Percentiles rank a stretch among this genome's conserved stretches.
Conservation (phyloP, 805 yeast species). For the Candida takata region DNA sequence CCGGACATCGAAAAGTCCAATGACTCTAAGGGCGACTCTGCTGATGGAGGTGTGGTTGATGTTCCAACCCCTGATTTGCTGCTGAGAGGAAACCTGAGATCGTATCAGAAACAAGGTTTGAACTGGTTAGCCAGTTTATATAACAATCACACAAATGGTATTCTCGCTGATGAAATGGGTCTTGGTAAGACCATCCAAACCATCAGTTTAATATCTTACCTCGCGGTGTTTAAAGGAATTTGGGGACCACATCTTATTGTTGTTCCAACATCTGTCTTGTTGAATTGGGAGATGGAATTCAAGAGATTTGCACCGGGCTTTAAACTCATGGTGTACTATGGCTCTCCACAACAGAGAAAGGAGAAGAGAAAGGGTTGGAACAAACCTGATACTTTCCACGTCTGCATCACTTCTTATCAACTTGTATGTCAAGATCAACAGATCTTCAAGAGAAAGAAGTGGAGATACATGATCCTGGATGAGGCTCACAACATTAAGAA, state of each 20-base stretch:
- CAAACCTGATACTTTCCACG: conserved; percentile 90
- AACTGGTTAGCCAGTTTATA: conserved; percentile 96
- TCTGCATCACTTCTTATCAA: conserved; percentile 95
- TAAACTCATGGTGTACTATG: conserved; percentile 91
- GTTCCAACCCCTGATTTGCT: conserved; percentile 69
- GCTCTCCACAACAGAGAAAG: conserved; percentile 93
- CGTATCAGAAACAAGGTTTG: conserved; percentile 91
- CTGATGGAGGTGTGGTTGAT: conserved; percentile 43
- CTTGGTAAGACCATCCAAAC: conserved; percentile 96
- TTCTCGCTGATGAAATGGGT: conserved; percentile 98
- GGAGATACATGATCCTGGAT: conserved; percentile 96
- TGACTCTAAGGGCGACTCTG: conserved; percentile 12
- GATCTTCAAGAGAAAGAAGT: conserved; percentile 81
- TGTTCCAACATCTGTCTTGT: conserved; percentile 95
- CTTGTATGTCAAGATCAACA: conserved; percentile 96
- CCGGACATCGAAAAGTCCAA: conserved; percentile 24
- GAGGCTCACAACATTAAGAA: conserved; percentile 98
- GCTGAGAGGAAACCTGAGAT: conserved; percentile 76
- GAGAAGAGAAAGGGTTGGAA: conserved; percentile 98
- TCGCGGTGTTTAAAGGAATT: conserved; percentile 87
- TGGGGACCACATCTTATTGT: conserved; percentile 99
- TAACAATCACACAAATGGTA: conserved; percentile 90
- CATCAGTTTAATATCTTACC: conserved; percentile 72
- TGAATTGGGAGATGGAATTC: conserved; percentile 99
- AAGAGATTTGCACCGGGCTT: conserved; percentile 98